Evolutionary conservation across 1,284 basidiomycete species (phyloP).

Genomic region (Sporisorium graminicola): DNA sequence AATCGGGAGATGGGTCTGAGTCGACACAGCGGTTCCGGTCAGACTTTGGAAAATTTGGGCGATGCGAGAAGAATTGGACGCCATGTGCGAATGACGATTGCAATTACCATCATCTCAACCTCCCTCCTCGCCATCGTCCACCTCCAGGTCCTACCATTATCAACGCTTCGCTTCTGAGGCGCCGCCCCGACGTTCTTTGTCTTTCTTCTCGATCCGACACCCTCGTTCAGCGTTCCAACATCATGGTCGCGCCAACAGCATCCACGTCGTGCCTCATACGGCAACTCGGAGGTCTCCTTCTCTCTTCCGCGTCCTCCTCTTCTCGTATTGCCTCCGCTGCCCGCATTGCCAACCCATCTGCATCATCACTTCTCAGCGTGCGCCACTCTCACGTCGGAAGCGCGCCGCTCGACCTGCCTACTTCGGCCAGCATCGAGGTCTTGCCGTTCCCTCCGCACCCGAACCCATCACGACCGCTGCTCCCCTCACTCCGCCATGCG

Average conservation of each 20-base stretch:
- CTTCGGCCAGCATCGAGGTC: constrained; percentile 46
- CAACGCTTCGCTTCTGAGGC: too few species aligned
- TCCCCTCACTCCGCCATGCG: constrained; percentile 53
- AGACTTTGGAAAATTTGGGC: constrained; percentile 3
- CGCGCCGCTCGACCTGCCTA: constrained; percentile 56
- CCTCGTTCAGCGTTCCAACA: background rate
- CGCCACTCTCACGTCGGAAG: constrained; percentile 64
- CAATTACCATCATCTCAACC: background rate
- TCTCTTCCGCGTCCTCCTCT: constrained; percentile 57
- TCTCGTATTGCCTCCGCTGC: constrained; percentile 72
- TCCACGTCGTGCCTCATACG: constrained; percentile 28
- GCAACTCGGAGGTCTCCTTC: constrained; percentile 27
- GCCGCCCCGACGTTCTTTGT: too few species aligned
- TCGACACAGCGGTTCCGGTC: background rate
- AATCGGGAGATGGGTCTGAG: background rate
- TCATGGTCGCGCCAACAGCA: constrained; percentile 26
- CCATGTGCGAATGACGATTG: background rate
- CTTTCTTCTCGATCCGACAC: too few species aligned
- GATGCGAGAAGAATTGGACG: background rate
- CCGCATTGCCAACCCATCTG: constrained; percentile 74
- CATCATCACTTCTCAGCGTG: background rate
- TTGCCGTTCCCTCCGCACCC: constrained; percentile 64
- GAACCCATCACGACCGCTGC: constrained; percentile 58
- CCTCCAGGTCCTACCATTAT: background rate
- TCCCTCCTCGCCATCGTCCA: background rate